phyloP scores from a whole-genome alignment of 2,329 filamentous ascomycete species.

The Alternaria sp. region DNA sequence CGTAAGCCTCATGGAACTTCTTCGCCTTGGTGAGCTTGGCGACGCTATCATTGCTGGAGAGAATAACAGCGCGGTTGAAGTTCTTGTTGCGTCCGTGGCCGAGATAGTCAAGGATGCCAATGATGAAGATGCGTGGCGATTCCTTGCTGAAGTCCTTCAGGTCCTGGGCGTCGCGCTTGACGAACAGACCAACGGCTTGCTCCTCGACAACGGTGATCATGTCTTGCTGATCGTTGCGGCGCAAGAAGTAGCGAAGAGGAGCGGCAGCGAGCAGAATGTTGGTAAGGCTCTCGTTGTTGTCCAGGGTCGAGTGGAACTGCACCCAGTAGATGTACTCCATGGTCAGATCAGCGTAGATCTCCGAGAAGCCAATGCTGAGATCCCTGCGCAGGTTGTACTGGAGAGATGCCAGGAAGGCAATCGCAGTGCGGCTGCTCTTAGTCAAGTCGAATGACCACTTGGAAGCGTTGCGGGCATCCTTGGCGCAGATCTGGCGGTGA shows the following conservation, averaged over 20 bases:
- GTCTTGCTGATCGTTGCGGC: conserved; percentile 26
- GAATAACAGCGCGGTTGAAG: conserved; percentile 38
- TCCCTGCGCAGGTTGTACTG: conserved; percentile 52
- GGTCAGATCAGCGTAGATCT: conserved; percentile 53
- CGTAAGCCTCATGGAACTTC: conserved; percentile 43
- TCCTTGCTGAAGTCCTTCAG: conserved; percentile 37
- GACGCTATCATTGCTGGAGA: conserved; percentile 33
- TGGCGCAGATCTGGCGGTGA: conserved; percentile 58
- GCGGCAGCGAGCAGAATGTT: conserved; percentile 39
- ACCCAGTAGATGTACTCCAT: conserved; percentile 45
- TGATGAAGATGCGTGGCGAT: conserved; percentile 39
- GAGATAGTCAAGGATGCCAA: conserved; percentile 37
- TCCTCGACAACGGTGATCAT: conserved; percentile 35
- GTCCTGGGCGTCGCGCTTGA: conserved; percentile 36
- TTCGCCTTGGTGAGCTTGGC: conserved; percentile 34
- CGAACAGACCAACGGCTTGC: conserved; percentile 34
- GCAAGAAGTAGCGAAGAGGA: conserved; percentile 39
- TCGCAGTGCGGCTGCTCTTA: conserved; percentile 30
- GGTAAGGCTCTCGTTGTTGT: conserved; percentile 48
- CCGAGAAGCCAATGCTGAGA: conserved; percentile 49
- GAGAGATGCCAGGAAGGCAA: conserved; percentile 55
- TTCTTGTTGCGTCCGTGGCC: conserved; percentile 38
- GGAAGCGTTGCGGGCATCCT: conserved; percentile 41
- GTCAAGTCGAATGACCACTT: conserved; percentile 44
- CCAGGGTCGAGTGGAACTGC: conserved; percentile 35